Conservation (phyloP, 352 stramenopile genomes). For the Phytophthora megakarya region DNA sequence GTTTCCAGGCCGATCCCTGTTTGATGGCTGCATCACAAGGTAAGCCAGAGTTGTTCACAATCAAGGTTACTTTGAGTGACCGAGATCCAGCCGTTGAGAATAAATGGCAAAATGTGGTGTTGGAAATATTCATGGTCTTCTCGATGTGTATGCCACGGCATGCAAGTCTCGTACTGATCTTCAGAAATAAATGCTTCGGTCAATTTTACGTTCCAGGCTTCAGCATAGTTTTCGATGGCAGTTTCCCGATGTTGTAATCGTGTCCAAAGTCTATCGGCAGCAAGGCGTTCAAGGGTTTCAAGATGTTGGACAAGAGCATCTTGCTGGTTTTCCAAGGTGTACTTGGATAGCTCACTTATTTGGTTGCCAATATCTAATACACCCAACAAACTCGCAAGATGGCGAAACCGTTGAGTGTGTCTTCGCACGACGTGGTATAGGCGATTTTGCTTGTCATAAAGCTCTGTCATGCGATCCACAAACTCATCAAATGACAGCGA, state of each 20-base stretch:
- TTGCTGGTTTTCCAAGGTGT: slow-evolving; percentile 35
- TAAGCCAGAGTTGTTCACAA: slow-evolving; percentile 28
- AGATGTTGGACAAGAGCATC: slow-evolving; percentile 36
- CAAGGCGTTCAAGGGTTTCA: slow-evolving; percentile 38
- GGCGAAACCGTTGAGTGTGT: slow-evolving; percentile 27
- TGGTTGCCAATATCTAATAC: background rate
- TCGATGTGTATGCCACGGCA: slow-evolving; percentile 17
- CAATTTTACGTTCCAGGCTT: slow-evolving; percentile 15
- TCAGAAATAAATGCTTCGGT: slow-evolving; percentile 37
- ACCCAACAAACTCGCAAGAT: slow-evolving; percentile 25
- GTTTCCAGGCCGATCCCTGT: no score
- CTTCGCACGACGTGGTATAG: slow-evolving; percentile 16
- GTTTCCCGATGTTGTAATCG: slow-evolving; percentile 43
- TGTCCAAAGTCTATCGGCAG: slow-evolving; percentile 39
- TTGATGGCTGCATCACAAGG: slow-evolving; percentile 16
- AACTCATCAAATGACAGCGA: slow-evolving; percentile 16
- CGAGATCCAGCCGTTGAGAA: slow-evolving; percentile 34
- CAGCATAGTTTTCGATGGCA: slow-evolving; percentile 24
- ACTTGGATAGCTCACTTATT: slow-evolving; percentile 23
- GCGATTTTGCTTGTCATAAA: slow-evolving; percentile 22
- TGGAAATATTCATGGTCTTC: slow-evolving; percentile 25
- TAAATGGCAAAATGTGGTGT: slow-evolving; percentile 24
- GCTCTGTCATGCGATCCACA: slow-evolving; percentile 13
- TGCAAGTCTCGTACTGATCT: slow-evolving; percentile 48
- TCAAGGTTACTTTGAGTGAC: slow-evolving; percentile 20